These are phyloP conservation scores for Cyberlindnera petersonii DNA, from an alignment of 805 yeast genomes.

Conservation along the genomic window DNA sequence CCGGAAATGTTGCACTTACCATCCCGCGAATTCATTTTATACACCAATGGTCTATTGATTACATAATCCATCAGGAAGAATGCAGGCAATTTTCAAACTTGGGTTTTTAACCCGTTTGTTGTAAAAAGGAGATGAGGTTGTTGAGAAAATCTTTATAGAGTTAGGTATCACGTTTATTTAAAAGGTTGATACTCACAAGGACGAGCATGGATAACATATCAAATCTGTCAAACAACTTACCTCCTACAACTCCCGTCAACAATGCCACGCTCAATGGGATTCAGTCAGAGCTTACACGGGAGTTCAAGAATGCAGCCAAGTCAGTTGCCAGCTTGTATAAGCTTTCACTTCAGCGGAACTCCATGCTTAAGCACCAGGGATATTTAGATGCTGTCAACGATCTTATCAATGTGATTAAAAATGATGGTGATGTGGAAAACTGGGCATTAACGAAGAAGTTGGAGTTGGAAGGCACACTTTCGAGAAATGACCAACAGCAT, in stretches of 20 bases:
- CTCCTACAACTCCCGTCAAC: constrained; percentile 46
- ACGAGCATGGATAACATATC: constrained; percentile 62
- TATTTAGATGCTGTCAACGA: constrained; percentile 62
- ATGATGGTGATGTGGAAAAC: constrained; percentile 42
- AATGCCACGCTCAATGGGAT: constrained; percentile 45
- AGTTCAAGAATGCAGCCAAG: constrained; percentile 68
- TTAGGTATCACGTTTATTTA: too few species aligned
- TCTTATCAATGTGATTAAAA: constrained; percentile 38
- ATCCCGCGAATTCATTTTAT: too few species aligned
- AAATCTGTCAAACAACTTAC: constrained; percentile 52
- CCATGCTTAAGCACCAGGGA: constrained; percentile 49
- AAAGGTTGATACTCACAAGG: too few species aligned
- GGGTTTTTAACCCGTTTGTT: too few species aligned
- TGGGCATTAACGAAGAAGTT: constrained; percentile 49
- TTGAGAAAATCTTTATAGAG: too few species aligned
- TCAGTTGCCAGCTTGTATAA: constrained; percentile 65
- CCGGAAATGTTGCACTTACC: constrained; percentile 3
- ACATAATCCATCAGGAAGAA: too few species aligned
- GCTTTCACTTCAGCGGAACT: constrained; percentile 45
- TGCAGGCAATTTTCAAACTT: too few species aligned
- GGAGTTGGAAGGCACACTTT: constrained; percentile 32
- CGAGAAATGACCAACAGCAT: not conserved
- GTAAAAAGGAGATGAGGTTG: too few species aligned
- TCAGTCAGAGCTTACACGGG: constrained; percentile 51
- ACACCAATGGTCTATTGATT: too few species aligned